Base-by-base conservation (phyloP, 345 rosid species). In the Lumnitzera littorea region DNA sequence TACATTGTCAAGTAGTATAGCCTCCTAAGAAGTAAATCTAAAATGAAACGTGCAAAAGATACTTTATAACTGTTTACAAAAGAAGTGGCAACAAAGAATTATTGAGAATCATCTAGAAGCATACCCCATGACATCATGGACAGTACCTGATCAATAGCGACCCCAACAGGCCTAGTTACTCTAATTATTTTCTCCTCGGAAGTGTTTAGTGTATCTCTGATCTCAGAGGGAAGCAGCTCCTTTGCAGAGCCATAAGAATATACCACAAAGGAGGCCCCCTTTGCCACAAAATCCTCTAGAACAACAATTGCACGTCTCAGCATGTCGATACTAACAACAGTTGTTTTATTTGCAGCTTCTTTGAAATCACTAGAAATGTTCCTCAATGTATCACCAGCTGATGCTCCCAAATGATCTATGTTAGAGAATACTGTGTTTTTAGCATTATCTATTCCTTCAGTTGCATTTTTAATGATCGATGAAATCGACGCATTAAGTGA, bases 201-300 rank as follows among this genome's bases (percentile, higher is more conserved):
- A 24, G 86, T 58, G 70, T 67, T 75, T 60, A 94, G 72, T 7
- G 72, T 73, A 66, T 65, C 81, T 64, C 66, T 85, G 51, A 84
- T 71, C 74, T 83, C 85, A 51, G 87, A 72, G 69, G 99, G 91
- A 70, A 94, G 95, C 54, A 70, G 27, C 15, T 79, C 87, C 76
- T 94, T 94, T 25, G 83, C 75, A 69, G 84, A 76, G 24, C 80
- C 84, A 75, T 89, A 90, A 57, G 84, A 81, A 70, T 77, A 82
- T 47, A 78, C 86, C 69, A 80, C 66, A 67, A 83, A 76, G 57
- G 94, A 85, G 66, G 80, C 70, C 48, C 96, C 97, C 59, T 80
- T 85, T 47, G 63, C 53, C 62, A 87, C 52, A 61, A 82, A 83
- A 59, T 76, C 81, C 80, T 94, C 96, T 69, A 79, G 69, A 65